Conservation (phyloP, 1,284 basidiomycete species). For the Cryptococcus sp. region DNA sequence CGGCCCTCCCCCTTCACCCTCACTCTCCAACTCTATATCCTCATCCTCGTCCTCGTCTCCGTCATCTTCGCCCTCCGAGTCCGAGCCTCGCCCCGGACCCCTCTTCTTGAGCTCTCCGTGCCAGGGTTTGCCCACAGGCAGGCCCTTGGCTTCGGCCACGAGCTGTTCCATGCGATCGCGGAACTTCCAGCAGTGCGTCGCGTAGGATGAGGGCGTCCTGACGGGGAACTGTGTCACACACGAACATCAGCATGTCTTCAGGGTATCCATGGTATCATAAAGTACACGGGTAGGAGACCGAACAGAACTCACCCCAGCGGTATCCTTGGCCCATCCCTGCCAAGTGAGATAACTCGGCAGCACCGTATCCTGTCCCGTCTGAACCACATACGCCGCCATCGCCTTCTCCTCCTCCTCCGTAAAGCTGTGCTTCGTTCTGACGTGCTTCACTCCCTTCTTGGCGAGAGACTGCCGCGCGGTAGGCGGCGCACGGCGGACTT, state of each 20-base stretch:
- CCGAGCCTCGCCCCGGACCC: neutral
- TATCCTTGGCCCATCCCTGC: slow-evolving; percentile 8
- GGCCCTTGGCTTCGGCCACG: neutral
- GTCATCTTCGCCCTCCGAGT: neutral
- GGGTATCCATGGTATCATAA: neutral
- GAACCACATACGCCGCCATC: slow-evolving; percentile 12
- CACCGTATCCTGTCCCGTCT: neutral
- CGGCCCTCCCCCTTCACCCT: neutral
- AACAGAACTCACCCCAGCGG: slow-evolving; percentile 7
- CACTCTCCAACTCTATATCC: neutral
- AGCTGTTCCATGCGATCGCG: slow-evolving; percentile 3
- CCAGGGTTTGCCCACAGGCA: neutral
- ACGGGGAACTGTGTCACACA: neutral
- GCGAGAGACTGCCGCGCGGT: neutral
- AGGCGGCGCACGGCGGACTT: too few relatives aligned
- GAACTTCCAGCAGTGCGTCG: slow-evolving; percentile 1
- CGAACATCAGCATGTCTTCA: neutral
- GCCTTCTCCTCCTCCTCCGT: slow-evolving; percentile 9
- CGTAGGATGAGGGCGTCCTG: slow-evolving; percentile 1
- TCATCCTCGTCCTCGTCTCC: neutral
- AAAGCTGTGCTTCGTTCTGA: neutral
- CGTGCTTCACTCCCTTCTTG: neutral
- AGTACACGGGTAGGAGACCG: too few relatives aligned
- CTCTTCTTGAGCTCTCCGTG: neutral
- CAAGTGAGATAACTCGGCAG: slow-evolving; percentile 1